Conservation (phyloP, 768 basidiomycete species). For the Butyriboletus loyo region DNA sequence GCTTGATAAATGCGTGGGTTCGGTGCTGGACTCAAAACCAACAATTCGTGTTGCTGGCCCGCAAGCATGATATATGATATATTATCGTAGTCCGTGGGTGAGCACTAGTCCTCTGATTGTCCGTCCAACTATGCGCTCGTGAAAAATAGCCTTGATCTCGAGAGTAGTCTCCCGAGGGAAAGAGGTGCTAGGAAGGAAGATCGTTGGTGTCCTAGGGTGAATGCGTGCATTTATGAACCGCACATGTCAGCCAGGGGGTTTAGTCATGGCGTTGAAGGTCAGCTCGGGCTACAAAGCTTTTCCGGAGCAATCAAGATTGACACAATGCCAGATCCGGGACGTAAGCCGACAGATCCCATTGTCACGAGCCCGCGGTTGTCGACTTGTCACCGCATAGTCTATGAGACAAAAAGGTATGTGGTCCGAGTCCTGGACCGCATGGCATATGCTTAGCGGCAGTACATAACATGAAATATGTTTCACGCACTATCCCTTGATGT, state of each 20-base stretch:
- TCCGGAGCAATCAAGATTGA: no score
- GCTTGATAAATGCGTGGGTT: conserved; percentile 1
- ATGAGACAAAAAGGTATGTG: no score
- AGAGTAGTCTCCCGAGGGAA: not conserved
- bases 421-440: no score
- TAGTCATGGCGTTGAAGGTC: not conserved
- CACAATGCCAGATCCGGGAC: no score
- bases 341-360: no score
- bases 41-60: not conserved
- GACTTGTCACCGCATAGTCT: no score
- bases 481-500: no score
- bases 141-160: not conserved
- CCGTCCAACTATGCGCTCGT: not conserved
- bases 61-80: conserved; percentile 1
- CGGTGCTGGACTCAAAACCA: not conserved
- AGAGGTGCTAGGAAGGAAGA: not conserved
- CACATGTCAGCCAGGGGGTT: not conserved
- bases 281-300: not conserved
- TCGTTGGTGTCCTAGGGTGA: no score
- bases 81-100: not conserved
- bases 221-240: not conserved
- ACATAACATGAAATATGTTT: no score
- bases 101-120: not conserved
- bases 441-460: no score
- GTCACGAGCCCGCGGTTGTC: no score